phyloP scores from a whole-genome alignment of 1,284 basidiomycete species.

The Melampsora abietis-canadensis region DNA sequence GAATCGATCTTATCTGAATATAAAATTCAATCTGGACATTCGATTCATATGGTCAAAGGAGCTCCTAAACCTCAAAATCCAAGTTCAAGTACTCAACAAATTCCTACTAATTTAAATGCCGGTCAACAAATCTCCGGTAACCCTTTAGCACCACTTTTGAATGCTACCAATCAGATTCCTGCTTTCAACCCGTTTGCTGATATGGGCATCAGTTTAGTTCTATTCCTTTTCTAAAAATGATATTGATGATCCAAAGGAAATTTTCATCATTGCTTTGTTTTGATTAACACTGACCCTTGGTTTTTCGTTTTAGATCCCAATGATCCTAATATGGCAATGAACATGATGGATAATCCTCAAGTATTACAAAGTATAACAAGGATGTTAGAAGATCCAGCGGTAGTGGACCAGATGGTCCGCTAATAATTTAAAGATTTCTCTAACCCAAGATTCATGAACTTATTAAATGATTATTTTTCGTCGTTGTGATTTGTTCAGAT shows the following conservation, averaged over 20 bases:
- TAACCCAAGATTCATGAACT: neutral
- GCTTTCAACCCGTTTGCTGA: slow-evolving; percentile 82
- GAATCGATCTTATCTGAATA: slow-evolving; percentile 75
- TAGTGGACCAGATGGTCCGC: slow-evolving; percentile 66
- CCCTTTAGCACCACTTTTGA: slow-evolving; percentile 53
- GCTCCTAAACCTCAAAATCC: slow-evolving; percentile 60
- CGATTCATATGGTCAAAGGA: slow-evolving; percentile 71
- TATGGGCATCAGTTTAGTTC: slow-evolving; percentile 67
- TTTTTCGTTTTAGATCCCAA: slow-evolving; percentile 22
- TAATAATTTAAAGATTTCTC: neutral
- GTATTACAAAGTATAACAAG: slow-evolving; percentile 33
- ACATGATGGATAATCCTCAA: slow-evolving; percentile 44
- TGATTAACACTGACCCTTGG: neutral
- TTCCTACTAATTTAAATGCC: slow-evolving; percentile 60
- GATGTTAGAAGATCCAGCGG: slow-evolving; percentile 61
- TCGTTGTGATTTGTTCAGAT: slow-evolving; percentile 58
- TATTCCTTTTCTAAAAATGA: neutral
- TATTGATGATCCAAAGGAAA: slow-evolving; percentile 56
- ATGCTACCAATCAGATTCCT: slow-evolving; percentile 58
- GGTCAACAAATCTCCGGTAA: slow-evolving; percentile 53
- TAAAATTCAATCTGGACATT: slow-evolving; percentile 67
- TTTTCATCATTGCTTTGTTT: slow-evolving; percentile 13
- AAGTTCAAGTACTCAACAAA: slow-evolving; percentile 67
- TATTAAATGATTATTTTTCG: neutral
- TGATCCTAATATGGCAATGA: slow-evolving; percentile 43